Evolutionary conservation across 1,139 yeast genomes (phyloP), one percentile per base, ranked within the genome.

Genomic region (Blastobotrys illinoisensis): DNA sequence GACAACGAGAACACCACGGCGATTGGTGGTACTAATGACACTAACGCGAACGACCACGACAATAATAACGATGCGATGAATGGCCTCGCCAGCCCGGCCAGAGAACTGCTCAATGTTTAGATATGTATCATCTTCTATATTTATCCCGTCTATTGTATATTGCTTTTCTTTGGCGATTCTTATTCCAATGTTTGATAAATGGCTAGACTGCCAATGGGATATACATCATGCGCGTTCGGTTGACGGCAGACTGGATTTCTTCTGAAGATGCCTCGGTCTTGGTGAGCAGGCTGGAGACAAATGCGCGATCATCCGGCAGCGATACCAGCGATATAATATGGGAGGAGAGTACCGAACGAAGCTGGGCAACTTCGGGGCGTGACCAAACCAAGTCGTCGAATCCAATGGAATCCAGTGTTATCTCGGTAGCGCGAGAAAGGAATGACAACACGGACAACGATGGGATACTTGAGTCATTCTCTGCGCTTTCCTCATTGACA

Each of bases 1-100:
- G 46, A 51, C 16, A 28, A 26, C 50, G 28, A 45, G 18, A 16
- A 45, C n/a, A 21, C 28, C 43, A 45, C 26, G 44, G 18, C 45
- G 9, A 45, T 44, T 36, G 50, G 43, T 36, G 48, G 44, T 9
- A 44, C 24, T 45, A 45, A 45, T 45, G 24, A 20, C 18, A 21
- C 24, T 20, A 23, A 45, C 47, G 23, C 19, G 19, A 21, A 45
- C 28, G 47, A 48, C 14, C 20, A 48, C 36, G 36, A 14, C 36
- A 19, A 44, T 21, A 48, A 48, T 19, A 45, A 47, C 32, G 40
- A 6, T 3, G 11, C 11, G 7, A 32, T 11, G 16, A 32, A 11
- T 16, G 40, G 13, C 16, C 40, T 32, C 5, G 16, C 40, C 16
- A 32, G 16, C 40, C 11, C 40, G 4, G 40, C 40, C 4, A 16